Percentiles rank a stretch among this genome's conserved stretches.
Conservation (phyloP, 163 green algal genomes). For the Chlorella variabilis region DNA sequence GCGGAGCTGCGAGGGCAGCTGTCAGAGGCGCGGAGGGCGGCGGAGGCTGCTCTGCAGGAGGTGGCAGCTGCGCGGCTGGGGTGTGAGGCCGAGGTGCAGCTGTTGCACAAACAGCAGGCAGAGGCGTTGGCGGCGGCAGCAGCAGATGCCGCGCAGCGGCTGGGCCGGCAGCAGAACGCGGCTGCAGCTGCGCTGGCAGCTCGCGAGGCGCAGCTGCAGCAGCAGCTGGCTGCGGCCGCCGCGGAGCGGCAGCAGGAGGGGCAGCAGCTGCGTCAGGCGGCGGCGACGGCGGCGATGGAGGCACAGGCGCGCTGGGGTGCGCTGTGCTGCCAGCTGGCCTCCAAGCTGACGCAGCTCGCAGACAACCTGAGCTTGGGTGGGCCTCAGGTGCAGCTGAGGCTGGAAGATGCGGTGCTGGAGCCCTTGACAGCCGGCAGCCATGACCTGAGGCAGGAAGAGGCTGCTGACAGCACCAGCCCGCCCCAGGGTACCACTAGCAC, state of each 20-base stretch:
- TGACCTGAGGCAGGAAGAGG: too few species aligned
- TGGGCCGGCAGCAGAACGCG: slow-evolving; percentile 7
- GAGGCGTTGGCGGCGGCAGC: not conserved
- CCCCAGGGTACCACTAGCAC: too few species aligned
- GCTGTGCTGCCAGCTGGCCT: slow-evolving; percentile 17
- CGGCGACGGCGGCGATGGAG: not conserved
- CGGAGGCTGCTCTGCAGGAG: not conserved
- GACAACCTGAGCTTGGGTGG: not conserved
- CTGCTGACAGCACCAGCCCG: too few species aligned
- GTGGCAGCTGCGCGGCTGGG: not conserved
- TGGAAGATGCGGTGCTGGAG: not conserved
- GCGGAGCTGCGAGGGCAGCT: slow-evolving; percentile 2
- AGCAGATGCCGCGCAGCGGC: too few species aligned
- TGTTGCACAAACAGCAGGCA: not conserved
- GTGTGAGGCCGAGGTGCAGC: not conserved
- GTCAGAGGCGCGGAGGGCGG: not conserved
- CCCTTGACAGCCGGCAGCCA: too few species aligned
- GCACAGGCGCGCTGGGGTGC: not conserved
- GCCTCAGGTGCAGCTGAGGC: not conserved
- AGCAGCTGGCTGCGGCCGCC: slow-evolving; percentile 3
- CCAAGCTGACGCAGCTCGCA: slow-evolving; percentile 5
- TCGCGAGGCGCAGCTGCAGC: not conserved
- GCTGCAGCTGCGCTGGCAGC: not conserved
- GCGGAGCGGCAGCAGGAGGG: not conserved
- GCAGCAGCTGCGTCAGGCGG: not conserved